phyloP scores from a whole-genome alignment of 2,329 filamentous ascomycete species.

The Hypoxylon sp. region DNA sequence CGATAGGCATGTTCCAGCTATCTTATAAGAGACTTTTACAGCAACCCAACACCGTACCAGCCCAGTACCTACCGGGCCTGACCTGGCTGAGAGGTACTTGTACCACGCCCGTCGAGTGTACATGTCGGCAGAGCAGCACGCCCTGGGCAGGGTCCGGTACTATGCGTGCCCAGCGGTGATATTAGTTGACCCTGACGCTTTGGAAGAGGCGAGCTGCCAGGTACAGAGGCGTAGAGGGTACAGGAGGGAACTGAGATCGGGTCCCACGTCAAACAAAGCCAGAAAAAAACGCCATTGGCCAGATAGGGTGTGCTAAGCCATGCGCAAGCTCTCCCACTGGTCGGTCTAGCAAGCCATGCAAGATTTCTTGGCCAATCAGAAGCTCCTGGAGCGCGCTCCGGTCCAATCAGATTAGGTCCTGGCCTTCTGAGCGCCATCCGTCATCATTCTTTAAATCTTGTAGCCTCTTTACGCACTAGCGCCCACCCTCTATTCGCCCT shows the following conservation, averaged over 20 bases:
- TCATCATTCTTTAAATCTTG: background rate
- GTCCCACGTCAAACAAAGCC: slow-evolving; percentile 3
- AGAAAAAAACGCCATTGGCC: slow-evolving; percentile 7
- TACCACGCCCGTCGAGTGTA: no score
- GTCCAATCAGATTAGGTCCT: slow-evolving; percentile 13
- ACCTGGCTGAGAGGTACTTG: background rate
- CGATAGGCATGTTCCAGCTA: background rate
- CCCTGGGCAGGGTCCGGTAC: no score
- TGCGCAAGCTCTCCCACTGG: slow-evolving; percentile 20
- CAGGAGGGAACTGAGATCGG: background rate
- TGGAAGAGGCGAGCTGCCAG: no score
- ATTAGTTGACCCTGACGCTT: no score
- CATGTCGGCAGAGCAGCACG: no score
- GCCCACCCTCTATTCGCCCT: background rate
- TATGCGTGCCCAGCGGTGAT: no score
- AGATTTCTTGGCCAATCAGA: slow-evolving; percentile 8
- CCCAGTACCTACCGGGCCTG: background rate
- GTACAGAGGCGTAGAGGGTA: no score
- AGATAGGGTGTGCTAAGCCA: slow-evolving; percentile 9
- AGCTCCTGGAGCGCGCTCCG: slow-evolving; percentile 21
- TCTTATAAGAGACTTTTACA: background rate
- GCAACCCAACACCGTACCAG: background rate
- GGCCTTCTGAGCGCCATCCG: background rate
- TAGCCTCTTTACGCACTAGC: background rate
- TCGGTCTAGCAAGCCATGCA: background rate